Base-by-base conservation (phyloP, 805 yeast species). In the Yarrowia deformans region DNA sequence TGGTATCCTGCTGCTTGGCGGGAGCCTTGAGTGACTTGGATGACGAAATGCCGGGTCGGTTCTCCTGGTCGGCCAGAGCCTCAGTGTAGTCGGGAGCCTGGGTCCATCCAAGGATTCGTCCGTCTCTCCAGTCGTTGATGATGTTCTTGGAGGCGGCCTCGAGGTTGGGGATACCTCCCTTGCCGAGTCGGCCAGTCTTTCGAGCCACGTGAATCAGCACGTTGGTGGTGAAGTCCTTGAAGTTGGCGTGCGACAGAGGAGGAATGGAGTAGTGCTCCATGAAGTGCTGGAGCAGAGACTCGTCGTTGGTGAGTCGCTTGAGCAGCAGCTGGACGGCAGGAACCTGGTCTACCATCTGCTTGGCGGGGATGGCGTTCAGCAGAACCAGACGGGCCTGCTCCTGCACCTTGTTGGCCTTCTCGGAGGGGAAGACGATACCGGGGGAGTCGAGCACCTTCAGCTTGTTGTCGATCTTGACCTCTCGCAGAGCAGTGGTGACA, bases 91-190 rank as follows among this genome's bases (percentile, higher is more conserved):
- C 66, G 14, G 74, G 74, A 34, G 70, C 67, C 68, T 69, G 67
- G 2, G 91, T 87, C 97, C 97, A 95, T 60, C 98, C 97, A 69
- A 89, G 80, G 74, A 95, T 87, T 77, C 95, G 87, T 70, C 99
- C 99, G 79, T 93, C 98, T 80, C 97, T 88, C 98, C 98, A 95
- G 80, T 95, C 99, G 75, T 86, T 91, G 76, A 95, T 83, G 13
- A 95, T 89, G 45, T 90, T 83, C 74, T 85, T 78, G 45, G 96
- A 97, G 9, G 98, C 97, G 72, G 93, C 84, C 70, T 87, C 89
- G 72, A 95, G 78, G 78, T 95, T 93, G 69, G 98, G 97, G 70
- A 95, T 80, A 76, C 99, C 99, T 52, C 97, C 97, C 76, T 86
- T 90, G 63, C 97, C 92, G 72, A 95, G 83, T 79, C 98, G 86